Evolutionary conservation across 2,329 filamentous ascomycete species (phyloP), one percentile per base, ranked within the genome.

Genomic region (Aspergillus oerlinghausenensis): DNA sequence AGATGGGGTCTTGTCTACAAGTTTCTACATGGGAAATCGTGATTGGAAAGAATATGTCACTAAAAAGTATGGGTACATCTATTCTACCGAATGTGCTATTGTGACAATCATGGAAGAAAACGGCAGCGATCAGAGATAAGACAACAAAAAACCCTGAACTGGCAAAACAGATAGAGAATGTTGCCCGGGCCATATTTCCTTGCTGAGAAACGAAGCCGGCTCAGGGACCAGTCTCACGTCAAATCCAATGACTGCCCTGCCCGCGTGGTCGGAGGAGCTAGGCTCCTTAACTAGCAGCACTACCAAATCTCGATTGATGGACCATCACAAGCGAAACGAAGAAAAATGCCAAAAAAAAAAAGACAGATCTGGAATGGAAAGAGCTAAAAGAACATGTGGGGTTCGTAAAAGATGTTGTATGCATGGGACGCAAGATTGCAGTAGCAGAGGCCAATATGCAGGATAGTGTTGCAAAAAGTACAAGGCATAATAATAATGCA

Each of bases 21-120:
- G 32, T 17, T 17, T 38, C 14, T n/a, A 38, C 32, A 25, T 25
- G 9, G 9, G n/a, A 7, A 55, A 50, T 29, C 8, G 11, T 56
- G 11, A 57, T 23, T 52, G 35, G 28, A 56, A 47, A 54, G 45
- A 56, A 25, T 55, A 57, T 29, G 51, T 54, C 62, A 57, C 54
- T 49, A 61, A 57, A 55, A 11, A 60, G 56, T 72, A 72, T 70
- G 66, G 60, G 59, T 72, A 71, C 67, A 71, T 72, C 69, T 70
- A 72, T 66, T 69, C 63, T 66, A 66, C 67, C 62, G 63, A 61
- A 55, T 49, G 40, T 59, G 58, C 53, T 64, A 54, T 59, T 60
- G 55, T 45, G 52, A 65, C 54, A 62, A 59, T 51, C 55, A 40
- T 58, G 56, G 49, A 54, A 55, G 50, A 19, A 32, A 50, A 62